Conservation (phyloP, 179 eudicot species). For the Sideroxylon spinosum region DNA sequence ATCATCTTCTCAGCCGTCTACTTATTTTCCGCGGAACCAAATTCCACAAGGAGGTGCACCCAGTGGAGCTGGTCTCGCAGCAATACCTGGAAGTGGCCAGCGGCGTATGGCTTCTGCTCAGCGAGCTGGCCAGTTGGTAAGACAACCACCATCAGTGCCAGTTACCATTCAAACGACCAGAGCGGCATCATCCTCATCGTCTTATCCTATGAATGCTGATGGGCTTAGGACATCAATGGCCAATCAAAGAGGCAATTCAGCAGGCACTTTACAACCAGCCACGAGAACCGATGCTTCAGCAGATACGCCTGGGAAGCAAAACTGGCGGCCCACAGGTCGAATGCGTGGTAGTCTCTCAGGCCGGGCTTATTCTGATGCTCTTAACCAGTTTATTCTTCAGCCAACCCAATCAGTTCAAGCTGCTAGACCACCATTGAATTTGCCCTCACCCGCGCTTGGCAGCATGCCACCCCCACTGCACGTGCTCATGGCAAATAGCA, state of each 20-base stretch:
- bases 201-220: slow-evolving; percentile 21
- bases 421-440: slow-evolving; percentile 33
- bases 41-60: slow-evolving; percentile 30
- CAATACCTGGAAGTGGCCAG: slow-evolving; percentile 20
- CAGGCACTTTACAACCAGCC: slow-evolving; percentile 28
- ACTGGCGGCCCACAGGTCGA: slow-evolving; percentile 66
- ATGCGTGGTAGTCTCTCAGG: slow-evolving; percentile 90
- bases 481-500: slow-evolving; percentile 20
- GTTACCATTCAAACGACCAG: slow-evolving; percentile 29
- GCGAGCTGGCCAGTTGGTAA: slow-evolving; percentile 23
- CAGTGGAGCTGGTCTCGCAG: slow-evolving; percentile 3
- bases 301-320: slow-evolving; percentile 35
- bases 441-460: slow-evolving; percentile 17
- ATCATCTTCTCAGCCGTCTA: slow-evolving; percentile 25
- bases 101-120: slow-evolving; percentile 25
- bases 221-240: slow-evolving; percentile 10
- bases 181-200: slow-evolving; percentile 24
- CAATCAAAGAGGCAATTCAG: slow-evolving; percentile 25
- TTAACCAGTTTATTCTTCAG: slow-evolving; percentile 46
- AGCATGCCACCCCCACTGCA: slow-evolving; percentile 22
- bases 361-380: slow-evolving; percentile 64
- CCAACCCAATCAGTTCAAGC: slow-evolving; percentile 46
- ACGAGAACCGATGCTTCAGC: slow-evolving; percentile 33
- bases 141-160: slow-evolving; percentile 23
- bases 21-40: slow-evolving; percentile 25